Evolutionary conservation across 2,329 filamentous ascomycete species (phyloP).

Genomic region (Zarea fungicola): DNA sequence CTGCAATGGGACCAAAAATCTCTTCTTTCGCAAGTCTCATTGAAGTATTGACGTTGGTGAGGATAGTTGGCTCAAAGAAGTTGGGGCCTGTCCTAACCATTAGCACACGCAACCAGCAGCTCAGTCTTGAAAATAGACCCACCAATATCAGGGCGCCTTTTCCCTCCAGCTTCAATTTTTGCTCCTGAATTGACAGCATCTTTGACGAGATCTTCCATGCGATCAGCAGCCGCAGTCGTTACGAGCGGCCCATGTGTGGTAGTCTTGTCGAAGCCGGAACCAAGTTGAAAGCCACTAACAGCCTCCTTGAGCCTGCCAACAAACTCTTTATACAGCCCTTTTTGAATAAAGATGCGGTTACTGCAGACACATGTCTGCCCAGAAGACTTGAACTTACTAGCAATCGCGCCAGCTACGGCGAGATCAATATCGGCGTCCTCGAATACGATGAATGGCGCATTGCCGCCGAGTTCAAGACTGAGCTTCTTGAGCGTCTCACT

Average conservation of each 20-base stretch:
- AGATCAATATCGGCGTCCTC: slow-evolving; percentile 61
- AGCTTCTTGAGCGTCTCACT: slow-evolving; percentile 63
- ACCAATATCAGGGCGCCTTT: no score
- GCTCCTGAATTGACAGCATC: slow-evolving; percentile 69
- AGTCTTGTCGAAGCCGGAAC: slow-evolving; percentile 15
- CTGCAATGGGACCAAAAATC: no score
- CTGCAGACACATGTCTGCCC: slow-evolving; percentile 63
- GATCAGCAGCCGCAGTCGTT: slow-evolving; percentile 67
- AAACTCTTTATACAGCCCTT: slow-evolving; percentile 26
- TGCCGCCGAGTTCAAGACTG: slow-evolving; percentile 65
- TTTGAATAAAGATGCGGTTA: slow-evolving; percentile 33
- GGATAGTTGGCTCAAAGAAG: no score
- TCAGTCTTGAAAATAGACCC: no score
- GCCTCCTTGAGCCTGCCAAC: slow-evolving; percentile 29
- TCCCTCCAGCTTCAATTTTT: no score
- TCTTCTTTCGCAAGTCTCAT: no score
- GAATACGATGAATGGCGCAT: slow-evolving; percentile 60
- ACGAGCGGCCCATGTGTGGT: slow-evolving; percentile 46
- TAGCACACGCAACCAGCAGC: no score
- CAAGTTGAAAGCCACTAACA: slow-evolving; percentile 16
- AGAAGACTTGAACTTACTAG: slow-evolving; percentile 52
- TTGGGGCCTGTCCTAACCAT: no score
- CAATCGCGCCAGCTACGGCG: slow-evolving; percentile 59
- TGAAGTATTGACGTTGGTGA: no score
- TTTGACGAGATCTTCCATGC: slow-evolving; percentile 64